Evolutionary conservation across 176 grass and related monocot species (phyloP).

Genomic region (Cymbopogon citratus): DNA sequence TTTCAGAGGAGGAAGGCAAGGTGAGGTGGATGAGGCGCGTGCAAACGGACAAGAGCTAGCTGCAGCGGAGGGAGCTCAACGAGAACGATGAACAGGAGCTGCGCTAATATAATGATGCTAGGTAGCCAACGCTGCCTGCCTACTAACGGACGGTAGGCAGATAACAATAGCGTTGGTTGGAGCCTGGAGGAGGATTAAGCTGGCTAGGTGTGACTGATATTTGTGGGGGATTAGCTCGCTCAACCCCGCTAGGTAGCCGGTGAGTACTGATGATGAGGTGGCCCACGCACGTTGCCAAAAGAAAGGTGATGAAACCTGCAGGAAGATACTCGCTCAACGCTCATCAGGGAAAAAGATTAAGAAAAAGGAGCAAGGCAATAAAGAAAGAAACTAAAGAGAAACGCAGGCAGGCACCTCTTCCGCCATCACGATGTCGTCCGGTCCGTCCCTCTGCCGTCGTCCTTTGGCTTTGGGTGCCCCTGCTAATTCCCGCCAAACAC

Average conservation of each 20-base stretch:
- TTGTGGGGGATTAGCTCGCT: neutral
- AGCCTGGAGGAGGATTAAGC: neutral
- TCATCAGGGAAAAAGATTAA: no score
- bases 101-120: neutral
- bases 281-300: constrained; percentile 16
- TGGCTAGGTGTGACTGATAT: neutral
- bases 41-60: neutral
- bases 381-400: no score
- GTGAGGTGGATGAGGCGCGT: neutral
- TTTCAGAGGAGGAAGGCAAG: neutral
- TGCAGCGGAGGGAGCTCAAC: neutral
- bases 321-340: constrained; percentile 27
- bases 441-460: no score
- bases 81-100: constrained; percentile 1
- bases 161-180: neutral
- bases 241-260: neutral
- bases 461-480: no score
- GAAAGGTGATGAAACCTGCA: constrained; percentile 28
- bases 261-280: neutral
- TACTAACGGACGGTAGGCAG: neutral
- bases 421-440: no score
- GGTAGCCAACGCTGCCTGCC: neutral
- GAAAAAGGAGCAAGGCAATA: no score
- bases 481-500: no score
- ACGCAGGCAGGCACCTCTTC: no score